phyloP scores from a whole-genome alignment of 192 early-diverging fungal species.

The Linnemannia exigua region DNA sequence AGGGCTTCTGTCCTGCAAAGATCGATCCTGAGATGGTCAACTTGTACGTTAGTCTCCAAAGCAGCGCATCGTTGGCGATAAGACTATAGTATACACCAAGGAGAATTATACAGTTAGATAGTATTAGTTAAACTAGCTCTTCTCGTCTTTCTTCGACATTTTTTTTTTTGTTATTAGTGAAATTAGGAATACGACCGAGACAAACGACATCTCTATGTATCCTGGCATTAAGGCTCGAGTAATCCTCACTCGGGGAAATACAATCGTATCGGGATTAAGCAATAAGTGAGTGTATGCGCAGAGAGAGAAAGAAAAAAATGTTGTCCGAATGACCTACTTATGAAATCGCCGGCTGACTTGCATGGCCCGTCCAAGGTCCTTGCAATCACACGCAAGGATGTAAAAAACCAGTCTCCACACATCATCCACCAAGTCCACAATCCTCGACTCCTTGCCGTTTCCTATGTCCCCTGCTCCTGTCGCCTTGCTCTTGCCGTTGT shows the following conservation, averaged over 20 bases:
- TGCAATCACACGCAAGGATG: constrained; percentile 33
- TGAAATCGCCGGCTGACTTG: constrained; percentile 35
- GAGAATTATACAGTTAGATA: not conserved
- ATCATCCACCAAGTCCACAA: constrained; percentile 44
- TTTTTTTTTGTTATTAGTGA: not conserved
- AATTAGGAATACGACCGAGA: constrained; percentile 20
- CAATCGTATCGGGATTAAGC: not conserved
- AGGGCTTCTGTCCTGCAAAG: constrained; percentile 29
- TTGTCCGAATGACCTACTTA: constrained; percentile 20
- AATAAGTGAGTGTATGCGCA: not conserved
- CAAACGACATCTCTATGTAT: not conserved
- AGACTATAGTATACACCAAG: constrained; percentile 4
- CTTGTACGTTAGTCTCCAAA: constrained; percentile 42
- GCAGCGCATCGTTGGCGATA: constrained; percentile 40
- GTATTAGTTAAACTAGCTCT: not conserved
- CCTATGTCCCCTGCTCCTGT: not conserved
- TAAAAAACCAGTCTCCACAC: constrained; percentile 44
- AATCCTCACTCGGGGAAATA: not conserved
- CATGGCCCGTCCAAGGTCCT: constrained; percentile 38
- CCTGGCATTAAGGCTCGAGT: not conserved
- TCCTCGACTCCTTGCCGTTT: not conserved
- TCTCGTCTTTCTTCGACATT: not conserved
- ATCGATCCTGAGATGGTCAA: constrained; percentile 51
- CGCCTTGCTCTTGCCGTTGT: not conserved
- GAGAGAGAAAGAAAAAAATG: not conserved